Conservation (phyloP, 2,329 filamentous ascomycete genomes). For the Aspergillus floridensis region DNA sequence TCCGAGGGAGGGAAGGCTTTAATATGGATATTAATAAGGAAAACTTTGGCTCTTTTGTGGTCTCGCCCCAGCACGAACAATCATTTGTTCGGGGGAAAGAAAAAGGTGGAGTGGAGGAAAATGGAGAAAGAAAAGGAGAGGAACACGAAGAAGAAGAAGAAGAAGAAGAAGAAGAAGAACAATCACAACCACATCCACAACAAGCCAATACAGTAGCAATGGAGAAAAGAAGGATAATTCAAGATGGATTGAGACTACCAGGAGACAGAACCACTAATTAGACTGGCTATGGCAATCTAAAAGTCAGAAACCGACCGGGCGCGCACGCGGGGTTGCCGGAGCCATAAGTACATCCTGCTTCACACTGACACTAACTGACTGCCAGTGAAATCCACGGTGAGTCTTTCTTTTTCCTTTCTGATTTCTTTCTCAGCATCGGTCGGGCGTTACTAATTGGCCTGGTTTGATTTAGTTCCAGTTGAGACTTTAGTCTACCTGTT, state of each 20-base stretch:
- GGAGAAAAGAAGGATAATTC: not conserved
- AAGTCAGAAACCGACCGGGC: not conserved
- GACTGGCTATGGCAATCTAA: too few species aligned
- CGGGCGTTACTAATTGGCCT: too few species aligned
- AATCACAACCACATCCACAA: too few species aligned
- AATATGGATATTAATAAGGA: not conserved
- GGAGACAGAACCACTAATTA: too few species aligned
- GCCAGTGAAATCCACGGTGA: not conserved
- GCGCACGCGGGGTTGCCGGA: not conserved
- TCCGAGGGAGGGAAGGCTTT: not conserved
- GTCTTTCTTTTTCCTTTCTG: not conserved
- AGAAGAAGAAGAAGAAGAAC: not conserved
- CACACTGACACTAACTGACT: not conserved
- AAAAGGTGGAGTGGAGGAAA: not conserved
- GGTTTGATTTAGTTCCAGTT: too few species aligned
- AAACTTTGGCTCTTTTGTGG: not conserved
- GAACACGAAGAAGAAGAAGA: slow-evolving; percentile 1
- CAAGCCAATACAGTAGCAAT: too few species aligned
- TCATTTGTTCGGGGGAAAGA: slow-evolving; percentile 1
- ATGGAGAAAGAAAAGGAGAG: not conserved
- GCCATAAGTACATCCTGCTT: not conserved
- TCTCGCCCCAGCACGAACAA: not conserved
- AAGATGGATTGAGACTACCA: not conserved
- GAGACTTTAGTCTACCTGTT: too few species aligned
- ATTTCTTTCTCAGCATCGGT: not conserved